phyloP scores from a whole-genome alignment of 2,329 filamentous ascomycete genomes.

The Diaporthe ampelina region DNA sequence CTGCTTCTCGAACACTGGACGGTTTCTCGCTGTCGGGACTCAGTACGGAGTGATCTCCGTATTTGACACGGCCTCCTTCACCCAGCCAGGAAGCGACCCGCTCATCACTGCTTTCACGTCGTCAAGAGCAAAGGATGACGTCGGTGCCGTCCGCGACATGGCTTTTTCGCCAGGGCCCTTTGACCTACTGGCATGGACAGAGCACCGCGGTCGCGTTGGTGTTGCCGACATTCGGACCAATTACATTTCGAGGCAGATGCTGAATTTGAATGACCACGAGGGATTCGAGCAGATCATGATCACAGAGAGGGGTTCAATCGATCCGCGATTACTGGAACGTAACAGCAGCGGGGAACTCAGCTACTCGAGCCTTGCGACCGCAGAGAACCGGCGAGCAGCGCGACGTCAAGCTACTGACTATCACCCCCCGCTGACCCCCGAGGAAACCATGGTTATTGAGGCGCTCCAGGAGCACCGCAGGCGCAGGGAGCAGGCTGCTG shows the following conservation, averaged over 20 bases:
- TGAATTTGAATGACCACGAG: constrained; percentile 73
- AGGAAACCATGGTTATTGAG: constrained; percentile 70
- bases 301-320: constrained; percentile 68
- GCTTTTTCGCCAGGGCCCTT: constrained; percentile 90
- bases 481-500: constrained; percentile 59
- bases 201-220: constrained; percentile 84
- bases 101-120: constrained; percentile 84
- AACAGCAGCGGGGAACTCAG: constrained; percentile 57
- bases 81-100: constrained; percentile 64
- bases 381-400: constrained; percentile 49
- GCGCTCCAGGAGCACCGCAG: constrained; percentile 68
- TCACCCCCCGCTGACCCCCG: constrained; percentile 65
- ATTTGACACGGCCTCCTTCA: constrained; percentile 71
- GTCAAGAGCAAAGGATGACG: constrained; percentile 77
- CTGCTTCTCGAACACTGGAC: constrained; percentile 80
- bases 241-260: constrained; percentile 76
- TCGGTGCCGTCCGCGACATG: constrained; percentile 91
- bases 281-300: constrained; percentile 70
- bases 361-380: constrained; percentile 45
- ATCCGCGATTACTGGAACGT: constrained; percentile 65
- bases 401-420: constrained; percentile 56
- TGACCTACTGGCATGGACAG: constrained; percentile 94
- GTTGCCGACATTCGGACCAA: constrained; percentile 80
- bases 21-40: constrained; percentile 81
- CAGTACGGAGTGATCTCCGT: constrained; percentile 86